Percentiles rank a stretch among this genome's conserved stretches.
Conservation (phyloP, 164 flowering plant species). For the Magnolia changhungtana region DNA sequence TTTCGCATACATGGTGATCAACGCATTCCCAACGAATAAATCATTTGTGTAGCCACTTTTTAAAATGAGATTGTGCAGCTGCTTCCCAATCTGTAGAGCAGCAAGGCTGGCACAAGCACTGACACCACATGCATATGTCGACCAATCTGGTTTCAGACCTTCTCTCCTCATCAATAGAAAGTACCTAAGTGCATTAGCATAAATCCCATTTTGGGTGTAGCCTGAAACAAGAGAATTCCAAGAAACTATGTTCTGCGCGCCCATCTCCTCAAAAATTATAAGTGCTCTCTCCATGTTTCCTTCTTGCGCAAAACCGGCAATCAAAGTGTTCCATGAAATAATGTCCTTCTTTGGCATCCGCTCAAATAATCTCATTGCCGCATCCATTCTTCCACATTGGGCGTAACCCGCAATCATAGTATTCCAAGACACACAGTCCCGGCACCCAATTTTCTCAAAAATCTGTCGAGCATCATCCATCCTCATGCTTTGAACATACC, state of each 20-base stretch:
- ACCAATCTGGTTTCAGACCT: conserved; percentile 16
- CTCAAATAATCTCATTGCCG: conserved; percentile 10
- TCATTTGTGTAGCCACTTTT: conserved; percentile 18
- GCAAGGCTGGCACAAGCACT: conserved; percentile 22
- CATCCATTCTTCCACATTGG: conserved; percentile 14
- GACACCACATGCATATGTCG: conserved; percentile 18
- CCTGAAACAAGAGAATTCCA: conserved; percentile 21
- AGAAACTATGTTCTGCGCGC: conserved; percentile 46
- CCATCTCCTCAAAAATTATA: conserved; percentile 18
- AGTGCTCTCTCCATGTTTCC: conserved; percentile 14
- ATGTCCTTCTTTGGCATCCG: conserved; percentile 14
- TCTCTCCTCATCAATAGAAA: conserved; percentile 15
- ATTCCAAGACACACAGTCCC: conserved; percentile 18
- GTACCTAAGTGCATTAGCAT: conserved; percentile 13
- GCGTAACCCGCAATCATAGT: conserved; percentile 15
- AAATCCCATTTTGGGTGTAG: conserved; percentile 16
- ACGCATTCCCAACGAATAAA: conserved; percentile 18
- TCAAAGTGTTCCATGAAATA: conserved; percentile 14
- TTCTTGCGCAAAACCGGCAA: conserved; percentile 12
- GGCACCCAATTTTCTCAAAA: conserved; percentile 8
- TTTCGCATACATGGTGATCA: conserved; percentile 22
- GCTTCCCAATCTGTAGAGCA: conserved; percentile 17
- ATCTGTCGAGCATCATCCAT: conserved; percentile 17
- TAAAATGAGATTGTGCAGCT: conserved; percentile 15
- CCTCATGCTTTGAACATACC: conserved; percentile 19